These are phyloP conservation scores for Raphanus hybrid DNA, from an alignment of 441 rosid species.

Conservation along the genomic window DNA sequence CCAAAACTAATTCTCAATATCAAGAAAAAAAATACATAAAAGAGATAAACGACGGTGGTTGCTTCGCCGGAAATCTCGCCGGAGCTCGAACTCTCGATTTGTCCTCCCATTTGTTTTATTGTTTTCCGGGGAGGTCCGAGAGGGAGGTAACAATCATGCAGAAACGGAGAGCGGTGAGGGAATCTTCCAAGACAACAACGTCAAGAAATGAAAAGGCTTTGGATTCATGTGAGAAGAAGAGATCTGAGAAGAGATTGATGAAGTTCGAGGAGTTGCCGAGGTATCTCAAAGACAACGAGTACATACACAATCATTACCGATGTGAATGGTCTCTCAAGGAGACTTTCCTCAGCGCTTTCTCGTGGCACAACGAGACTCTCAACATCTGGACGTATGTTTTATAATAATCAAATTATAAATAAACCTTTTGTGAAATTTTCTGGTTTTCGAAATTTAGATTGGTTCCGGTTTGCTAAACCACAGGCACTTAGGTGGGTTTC, in stretches of 20 bases:
- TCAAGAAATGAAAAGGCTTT: conserved; percentile 22
- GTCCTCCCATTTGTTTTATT: not conserved
- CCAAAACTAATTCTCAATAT: not conserved
- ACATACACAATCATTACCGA: conserved; percentile 78
- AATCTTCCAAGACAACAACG: conserved; percentile 10
- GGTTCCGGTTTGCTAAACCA: not conserved
- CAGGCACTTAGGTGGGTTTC: conserved; percentile 81
- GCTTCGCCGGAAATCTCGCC: conserved; percentile 28
- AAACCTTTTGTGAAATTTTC: not conserved
- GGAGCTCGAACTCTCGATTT: conserved; percentile 29
- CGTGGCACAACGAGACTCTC: conserved; percentile 93
- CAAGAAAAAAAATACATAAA: not conserved
- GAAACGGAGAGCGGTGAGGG: conserved; percentile 36
- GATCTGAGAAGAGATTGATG: conserved; percentile 57
- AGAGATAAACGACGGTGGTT: conserved; percentile 34
- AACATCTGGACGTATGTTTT: conserved; percentile 88
- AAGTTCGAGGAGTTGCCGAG: conserved; percentile 79
- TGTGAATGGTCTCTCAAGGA: conserved; percentile 94
- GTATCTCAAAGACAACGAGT: conserved; percentile 85
- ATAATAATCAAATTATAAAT: not conserved
- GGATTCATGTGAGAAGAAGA: conserved; percentile 30
- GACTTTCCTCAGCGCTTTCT: conserved; percentile 68
- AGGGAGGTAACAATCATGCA: conserved; percentile 35
- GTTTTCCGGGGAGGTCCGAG: conserved; percentile 18
- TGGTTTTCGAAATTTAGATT: not conserved